Evolutionary conservation across 1,284 basidiomycete species (phyloP).

Genomic region (Termitomyces sp.): DNA sequence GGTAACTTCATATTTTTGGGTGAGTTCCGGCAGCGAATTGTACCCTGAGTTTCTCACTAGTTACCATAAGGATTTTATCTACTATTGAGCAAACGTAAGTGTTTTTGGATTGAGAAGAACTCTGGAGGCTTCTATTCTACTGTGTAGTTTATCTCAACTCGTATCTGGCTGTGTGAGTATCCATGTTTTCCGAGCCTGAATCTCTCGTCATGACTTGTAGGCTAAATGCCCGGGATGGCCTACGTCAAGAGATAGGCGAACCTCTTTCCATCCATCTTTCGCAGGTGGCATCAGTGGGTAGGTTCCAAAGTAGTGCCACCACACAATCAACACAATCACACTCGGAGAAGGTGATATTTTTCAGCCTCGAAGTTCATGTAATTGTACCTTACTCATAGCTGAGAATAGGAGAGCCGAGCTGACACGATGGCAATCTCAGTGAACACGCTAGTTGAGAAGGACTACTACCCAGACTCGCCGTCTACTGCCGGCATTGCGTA

Average conservation of each 20-base stretch:
- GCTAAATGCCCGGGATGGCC: slow-evolving; percentile 40
- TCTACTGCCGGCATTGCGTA: not conserved
- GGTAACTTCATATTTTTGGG: slow-evolving; percentile 47
- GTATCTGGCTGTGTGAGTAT: slow-evolving; percentile 29
- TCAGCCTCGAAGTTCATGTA: not conserved
- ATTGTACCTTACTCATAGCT: not conserved
- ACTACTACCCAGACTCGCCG: not conserved
- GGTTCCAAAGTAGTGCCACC: slow-evolving; percentile 12
- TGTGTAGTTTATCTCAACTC: slow-evolving; percentile 28
- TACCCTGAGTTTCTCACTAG: not conserved
- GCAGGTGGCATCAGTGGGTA: slow-evolving; percentile 16
- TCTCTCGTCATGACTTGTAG: slow-evolving; percentile 14
- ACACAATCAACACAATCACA: slow-evolving; percentile 10
- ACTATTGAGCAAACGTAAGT: slow-evolving; percentile 46
- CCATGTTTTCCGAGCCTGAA: not conserved
- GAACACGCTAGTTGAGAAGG: slow-evolving; percentile 24
- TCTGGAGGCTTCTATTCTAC: not conserved
- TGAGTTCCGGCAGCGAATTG: slow-evolving; percentile 10
- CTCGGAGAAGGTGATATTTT: slow-evolving; percentile 23
- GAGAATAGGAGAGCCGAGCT: slow-evolving; percentile 6
- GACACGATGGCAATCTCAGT: slow-evolving; percentile 25
- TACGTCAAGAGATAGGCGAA: slow-evolving; percentile 33
- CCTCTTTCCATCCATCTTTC: slow-evolving; percentile 40
- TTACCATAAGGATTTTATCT: slow-evolving; percentile 39
- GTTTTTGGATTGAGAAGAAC: not conserved